Evolutionary conservation across 805 yeast genomes (phyloP).

Genomic region (Middelhovenomyces tepae): DNA sequence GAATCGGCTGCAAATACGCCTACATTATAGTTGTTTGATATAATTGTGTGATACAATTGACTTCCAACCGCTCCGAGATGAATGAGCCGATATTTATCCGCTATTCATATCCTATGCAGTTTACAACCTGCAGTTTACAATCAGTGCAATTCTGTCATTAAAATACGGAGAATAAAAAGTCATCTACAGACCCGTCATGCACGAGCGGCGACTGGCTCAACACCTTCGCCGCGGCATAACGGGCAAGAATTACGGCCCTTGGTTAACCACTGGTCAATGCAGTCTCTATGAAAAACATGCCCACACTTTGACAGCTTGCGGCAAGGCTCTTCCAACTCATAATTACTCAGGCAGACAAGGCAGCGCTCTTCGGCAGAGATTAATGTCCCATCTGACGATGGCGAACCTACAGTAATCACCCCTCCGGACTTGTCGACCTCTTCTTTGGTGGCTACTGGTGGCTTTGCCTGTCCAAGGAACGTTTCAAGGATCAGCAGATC

Average conservation of each 20-base stretch:
- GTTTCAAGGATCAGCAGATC: constrained; percentile 40
- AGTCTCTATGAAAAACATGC: constrained; percentile 46
- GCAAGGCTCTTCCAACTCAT: constrained; percentile 37
- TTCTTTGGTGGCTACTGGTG: constrained; percentile 34
- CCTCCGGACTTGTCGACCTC: constrained; percentile 36
- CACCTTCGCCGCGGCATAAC: constrained; percentile 43
- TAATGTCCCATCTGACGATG: constrained; percentile 1
- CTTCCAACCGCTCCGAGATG: too few species aligned
- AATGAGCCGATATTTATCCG: neutral
- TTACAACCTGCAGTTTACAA: neutral
- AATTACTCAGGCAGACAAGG: constrained; percentile 43
- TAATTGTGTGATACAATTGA: too few species aligned
- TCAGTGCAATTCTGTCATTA: neutral
- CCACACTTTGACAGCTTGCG: constrained; percentile 38
- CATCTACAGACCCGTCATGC: constrained; percentile 1
- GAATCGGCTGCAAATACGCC: too few species aligned
- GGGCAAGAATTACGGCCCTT: constrained; percentile 51
- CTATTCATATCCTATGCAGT: neutral
- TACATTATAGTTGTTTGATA: too few species aligned
- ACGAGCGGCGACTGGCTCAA: constrained; percentile 11
- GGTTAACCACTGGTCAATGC: constrained; percentile 51
- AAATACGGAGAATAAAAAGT: constrained; percentile 1
- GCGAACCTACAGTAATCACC: constrained; percentile 10
- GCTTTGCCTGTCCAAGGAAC: constrained; percentile 39
- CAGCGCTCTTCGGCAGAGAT: constrained; percentile 15